These are phyloP conservation scores for Cavenderia fasciculata DNA, from an alignment of 78 protist genomes.

Conservation along the genomic window DNA sequence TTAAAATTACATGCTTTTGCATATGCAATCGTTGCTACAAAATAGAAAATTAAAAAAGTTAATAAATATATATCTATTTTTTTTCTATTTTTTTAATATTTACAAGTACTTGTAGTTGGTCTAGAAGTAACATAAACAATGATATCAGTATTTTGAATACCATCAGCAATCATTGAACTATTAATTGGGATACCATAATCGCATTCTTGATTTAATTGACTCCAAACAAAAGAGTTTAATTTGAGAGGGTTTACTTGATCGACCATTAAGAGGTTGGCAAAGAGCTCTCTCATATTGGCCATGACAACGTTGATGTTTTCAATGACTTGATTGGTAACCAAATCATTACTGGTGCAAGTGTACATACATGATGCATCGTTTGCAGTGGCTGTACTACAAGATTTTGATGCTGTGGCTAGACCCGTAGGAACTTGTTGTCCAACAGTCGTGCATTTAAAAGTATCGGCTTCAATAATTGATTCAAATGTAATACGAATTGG, in stretches of 20 bases:
- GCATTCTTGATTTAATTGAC: constrained; percentile 6
- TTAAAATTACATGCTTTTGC: constrained; percentile 17
- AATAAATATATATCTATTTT: neutral
- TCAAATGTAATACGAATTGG: too few species aligned
- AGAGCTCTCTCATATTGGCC: too few species aligned
- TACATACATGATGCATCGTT: constrained; percentile 14
- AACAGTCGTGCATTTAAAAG: too few species aligned
- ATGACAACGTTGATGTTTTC: too few species aligned
- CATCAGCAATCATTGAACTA: neutral
- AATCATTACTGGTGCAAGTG: constrained; percentile 16
- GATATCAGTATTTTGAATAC: constrained; percentile 13
- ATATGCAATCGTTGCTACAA: constrained; percentile 29
- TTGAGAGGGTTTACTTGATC: neutral
- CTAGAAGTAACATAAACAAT: constrained; percentile 69
- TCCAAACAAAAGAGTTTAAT: neutral
- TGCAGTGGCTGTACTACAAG: too few species aligned
- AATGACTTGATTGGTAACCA: too few species aligned
- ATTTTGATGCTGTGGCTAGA: too few species aligned
- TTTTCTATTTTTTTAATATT: too few species aligned
- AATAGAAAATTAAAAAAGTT: neutral
- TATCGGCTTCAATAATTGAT: too few species aligned
- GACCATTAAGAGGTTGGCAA: too few species aligned
- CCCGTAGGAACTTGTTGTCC: too few species aligned
- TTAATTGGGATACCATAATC: constrained; percentile 52
- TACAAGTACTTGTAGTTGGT: constrained; percentile 36